Conservation (phyloP, 768 basidiomycete genomes). For the Tricholomella constricta region DNA sequence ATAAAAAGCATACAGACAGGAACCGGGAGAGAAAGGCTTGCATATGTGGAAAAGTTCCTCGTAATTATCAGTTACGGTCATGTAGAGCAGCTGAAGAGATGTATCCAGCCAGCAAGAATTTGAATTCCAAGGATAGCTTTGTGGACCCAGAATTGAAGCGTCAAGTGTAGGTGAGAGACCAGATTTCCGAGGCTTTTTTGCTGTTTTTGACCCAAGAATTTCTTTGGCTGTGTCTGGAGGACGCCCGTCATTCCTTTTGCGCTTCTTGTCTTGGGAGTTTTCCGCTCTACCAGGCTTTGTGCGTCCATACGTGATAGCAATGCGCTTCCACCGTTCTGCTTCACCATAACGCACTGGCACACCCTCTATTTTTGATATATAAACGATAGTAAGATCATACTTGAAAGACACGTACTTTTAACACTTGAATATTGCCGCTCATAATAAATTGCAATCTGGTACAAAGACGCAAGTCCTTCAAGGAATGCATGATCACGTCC, state of each 20-base stretch:
- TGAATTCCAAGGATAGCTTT: slow-evolving; percentile 3
- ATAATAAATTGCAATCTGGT: slow-evolving; percentile 21
- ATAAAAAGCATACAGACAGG: background rate
- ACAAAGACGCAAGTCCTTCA: slow-evolving; percentile 2
- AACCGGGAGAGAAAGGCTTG: background rate
- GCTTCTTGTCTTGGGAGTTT: slow-evolving; percentile 5
- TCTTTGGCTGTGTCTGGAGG: slow-evolving; percentile 9
- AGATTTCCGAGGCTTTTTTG: background rate
- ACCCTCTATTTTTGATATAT: slow-evolving; percentile 21
- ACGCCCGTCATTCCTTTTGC: slow-evolving; percentile 28
- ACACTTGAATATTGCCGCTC: slow-evolving; percentile 13
- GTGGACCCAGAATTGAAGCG: background rate
- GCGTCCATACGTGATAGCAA: slow-evolving; percentile 13
- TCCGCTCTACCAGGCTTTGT: slow-evolving; percentile 23
- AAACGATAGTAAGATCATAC: background rate
- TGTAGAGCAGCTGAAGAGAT: slow-evolving; percentile 4
- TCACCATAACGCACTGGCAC: slow-evolving; percentile 23
- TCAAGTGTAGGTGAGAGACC: background rate
- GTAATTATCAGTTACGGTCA: background rate
- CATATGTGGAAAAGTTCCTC: background rate
- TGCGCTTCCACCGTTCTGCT: slow-evolving; percentile 28
- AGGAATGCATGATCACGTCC: slow-evolving; percentile 18
- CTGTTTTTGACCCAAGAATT: background rate
- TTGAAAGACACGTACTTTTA: background rate
- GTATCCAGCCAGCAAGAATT: too few species aligned